phyloP scores from a whole-genome alignment of 148 eudicot genomes.

The Vaccinium corymbosum region DNA sequence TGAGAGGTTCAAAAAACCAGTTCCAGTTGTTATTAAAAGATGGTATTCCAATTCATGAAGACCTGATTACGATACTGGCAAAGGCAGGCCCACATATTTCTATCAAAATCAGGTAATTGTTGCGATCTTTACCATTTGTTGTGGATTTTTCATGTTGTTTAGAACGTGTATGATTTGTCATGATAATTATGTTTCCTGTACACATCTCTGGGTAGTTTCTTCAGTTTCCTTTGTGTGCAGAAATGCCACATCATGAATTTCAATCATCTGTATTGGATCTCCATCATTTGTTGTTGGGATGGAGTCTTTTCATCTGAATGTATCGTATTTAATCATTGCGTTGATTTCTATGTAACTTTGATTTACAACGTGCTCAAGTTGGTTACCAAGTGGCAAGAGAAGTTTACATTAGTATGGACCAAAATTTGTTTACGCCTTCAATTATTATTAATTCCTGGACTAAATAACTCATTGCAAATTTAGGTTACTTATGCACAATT shows the following conservation, averaged over 20 bases:
- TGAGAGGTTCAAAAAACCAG: slow-evolving; percentile 66
- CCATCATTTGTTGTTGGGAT: background rate
- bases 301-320: background rate
- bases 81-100: slow-evolving; percentile 51
- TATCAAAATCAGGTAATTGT: slow-evolving; percentile 52
- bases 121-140: background rate
- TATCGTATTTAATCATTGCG: background rate
- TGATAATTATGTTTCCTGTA: background rate
- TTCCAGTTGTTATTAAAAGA: slow-evolving; percentile 42
- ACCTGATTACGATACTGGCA: slow-evolving; percentile 58
- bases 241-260: background rate
- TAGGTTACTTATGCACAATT: slow-evolving; percentile 4
- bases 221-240: background rate
- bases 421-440: background rate
- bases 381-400: background rate
- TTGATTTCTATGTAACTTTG: background rate
- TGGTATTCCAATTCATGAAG: slow-evolving; percentile 40
- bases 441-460: background rate
- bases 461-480: background rate
- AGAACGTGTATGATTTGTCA: background rate
- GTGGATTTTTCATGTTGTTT: background rate
- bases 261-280: background rate
- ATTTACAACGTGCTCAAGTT: background rate
- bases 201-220: background rate
- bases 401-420: background rate